phyloP scores from a whole-genome alignment of 257 asterid genomes.

The Rehmannia glutinosa region DNA sequence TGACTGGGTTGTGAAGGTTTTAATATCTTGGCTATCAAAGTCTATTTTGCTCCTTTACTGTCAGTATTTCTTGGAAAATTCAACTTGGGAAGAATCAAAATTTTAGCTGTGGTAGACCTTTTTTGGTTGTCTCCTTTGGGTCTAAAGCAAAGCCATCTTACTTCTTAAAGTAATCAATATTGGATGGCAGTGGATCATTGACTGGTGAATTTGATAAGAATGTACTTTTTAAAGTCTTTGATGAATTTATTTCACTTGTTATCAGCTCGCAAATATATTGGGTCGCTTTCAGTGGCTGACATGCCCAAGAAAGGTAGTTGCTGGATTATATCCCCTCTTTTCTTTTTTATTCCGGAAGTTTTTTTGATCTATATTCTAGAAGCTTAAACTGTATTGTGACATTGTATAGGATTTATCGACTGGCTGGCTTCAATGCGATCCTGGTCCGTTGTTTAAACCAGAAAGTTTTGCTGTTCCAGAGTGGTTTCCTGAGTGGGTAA shows the following conservation, averaged over 20 bases:
- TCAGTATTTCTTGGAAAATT: too few species aligned
- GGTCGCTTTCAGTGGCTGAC: conserved; percentile 79
- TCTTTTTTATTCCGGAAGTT: background rate
- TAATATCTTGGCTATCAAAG: too few species aligned
- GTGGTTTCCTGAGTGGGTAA: conserved; percentile 70
- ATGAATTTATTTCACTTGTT: conserved; percentile 15
- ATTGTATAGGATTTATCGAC: conserved; percentile 65
- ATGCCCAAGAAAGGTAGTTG: conserved; percentile 83
- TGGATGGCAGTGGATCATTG: background rate
- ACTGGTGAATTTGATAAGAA: background rate
- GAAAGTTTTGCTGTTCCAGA: conserved; percentile 48
- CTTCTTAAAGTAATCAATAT: too few species aligned
- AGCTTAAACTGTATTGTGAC: conserved; percentile 12
- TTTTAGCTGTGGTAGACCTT: too few species aligned
- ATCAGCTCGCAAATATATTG: conserved; percentile 74
- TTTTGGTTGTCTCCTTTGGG: too few species aligned
- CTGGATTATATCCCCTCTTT: conserved; percentile 10
- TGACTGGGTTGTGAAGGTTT: too few species aligned
- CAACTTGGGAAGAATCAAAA: too few species aligned
- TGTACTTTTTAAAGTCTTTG: background rate
- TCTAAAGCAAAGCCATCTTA: too few species aligned
- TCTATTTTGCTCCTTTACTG: too few species aligned
- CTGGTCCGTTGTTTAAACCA: conserved; percentile 63
- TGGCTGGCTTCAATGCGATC: conserved; percentile 90
- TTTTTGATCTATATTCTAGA: conserved; percentile 1